Percentiles rank a stretch among this genome's conserved stretches.
Evolutionary conservation across 345 rosid species (phyloP).

Genomic region (Linum trigynum): DNA sequence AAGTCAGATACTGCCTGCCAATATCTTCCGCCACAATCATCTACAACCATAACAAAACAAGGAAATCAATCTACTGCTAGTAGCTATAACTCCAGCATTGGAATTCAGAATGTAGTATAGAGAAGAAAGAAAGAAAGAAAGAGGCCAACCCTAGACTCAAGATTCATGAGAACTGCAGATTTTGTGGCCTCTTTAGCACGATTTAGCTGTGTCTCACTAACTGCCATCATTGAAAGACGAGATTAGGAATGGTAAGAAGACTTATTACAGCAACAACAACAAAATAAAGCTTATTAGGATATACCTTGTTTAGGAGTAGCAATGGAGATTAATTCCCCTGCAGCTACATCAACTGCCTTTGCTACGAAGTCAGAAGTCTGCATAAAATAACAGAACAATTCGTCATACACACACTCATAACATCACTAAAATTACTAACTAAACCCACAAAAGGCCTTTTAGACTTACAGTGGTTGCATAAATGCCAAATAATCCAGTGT

Average conservation of each 20-base stretch:
- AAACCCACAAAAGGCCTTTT: background rate
- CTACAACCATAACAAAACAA: background rate
- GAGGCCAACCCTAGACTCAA: slow-evolving; percentile 64
- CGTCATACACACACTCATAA: slow-evolving; percentile 1
- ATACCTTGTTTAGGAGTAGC: slow-evolving; percentile 61
- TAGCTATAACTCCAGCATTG: too few relatives aligned
- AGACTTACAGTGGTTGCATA: slow-evolving; percentile 63
- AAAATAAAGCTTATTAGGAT: background rate
- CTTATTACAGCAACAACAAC: background rate
- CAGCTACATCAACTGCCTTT: slow-evolving; percentile 59
- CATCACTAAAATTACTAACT: background rate
- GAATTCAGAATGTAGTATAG: background rate
- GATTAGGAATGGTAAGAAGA: background rate
- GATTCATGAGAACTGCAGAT: slow-evolving; percentile 75
- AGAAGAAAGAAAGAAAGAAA: slow-evolving; percentile 15
- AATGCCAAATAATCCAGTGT: slow-evolving; percentile 65
- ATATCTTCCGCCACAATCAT: slow-evolving; percentile 8
- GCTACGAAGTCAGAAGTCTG: slow-evolving; percentile 66
- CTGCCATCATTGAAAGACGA: slow-evolving; percentile 27
- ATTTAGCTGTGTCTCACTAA: slow-evolving; percentile 52
- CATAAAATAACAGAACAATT: slow-evolving; percentile 7
- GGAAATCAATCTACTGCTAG: too few relatives aligned
- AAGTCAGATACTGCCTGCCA: slow-evolving; percentile 76
- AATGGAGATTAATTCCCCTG: slow-evolving; percentile 52
- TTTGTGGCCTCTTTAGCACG: slow-evolving; percentile 76